Percentiles rank a stretch among this genome's conserved stretches.
These are phyloP conservation scores for Hypoxylon sp. DNA, from an alignment of 2,329 filamentous ascomycete genomes.

Conservation along the genomic window DNA sequence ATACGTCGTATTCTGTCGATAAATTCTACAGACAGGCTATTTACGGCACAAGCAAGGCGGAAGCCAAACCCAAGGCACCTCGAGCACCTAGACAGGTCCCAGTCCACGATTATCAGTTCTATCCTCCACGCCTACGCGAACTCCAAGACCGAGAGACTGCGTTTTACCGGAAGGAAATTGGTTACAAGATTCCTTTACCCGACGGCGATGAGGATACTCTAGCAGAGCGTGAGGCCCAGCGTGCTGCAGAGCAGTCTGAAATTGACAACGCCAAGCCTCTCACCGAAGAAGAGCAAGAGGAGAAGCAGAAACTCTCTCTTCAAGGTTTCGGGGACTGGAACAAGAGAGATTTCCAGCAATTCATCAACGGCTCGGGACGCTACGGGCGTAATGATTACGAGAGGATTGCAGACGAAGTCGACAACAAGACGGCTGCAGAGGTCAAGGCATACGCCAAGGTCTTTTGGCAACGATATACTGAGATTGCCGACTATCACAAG, in stretches of 20 bases:
- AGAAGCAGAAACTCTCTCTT: slow-evolving; percentile 85
- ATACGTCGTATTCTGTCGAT: slow-evolving; percentile 98
- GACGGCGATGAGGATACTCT: slow-evolving; percentile 92
- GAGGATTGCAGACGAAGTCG: slow-evolving; percentile 88
- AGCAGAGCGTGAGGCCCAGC: slow-evolving; percentile 87
- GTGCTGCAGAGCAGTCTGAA: slow-evolving; percentile 87
- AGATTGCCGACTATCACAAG: slow-evolving; percentile 90
- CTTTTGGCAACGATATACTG: slow-evolving; percentile 95
- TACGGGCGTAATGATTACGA: slow-evolving; percentile 90
- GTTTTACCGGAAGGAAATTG: slow-evolving; percentile 95
- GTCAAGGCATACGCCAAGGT: slow-evolving; percentile 93
- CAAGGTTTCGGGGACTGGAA: slow-evolving; percentile 97
- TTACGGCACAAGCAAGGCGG: slow-evolving; percentile 79
- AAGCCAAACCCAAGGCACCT: slow-evolving; percentile 95
- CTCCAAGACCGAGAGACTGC: slow-evolving; percentile 97
- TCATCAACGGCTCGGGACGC: slow-evolving; percentile 94
- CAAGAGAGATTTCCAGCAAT: slow-evolving; percentile 97
- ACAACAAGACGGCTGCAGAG: slow-evolving; percentile 88
- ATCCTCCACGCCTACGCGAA: slow-evolving; percentile 84
- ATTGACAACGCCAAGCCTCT: slow-evolving; percentile 93
- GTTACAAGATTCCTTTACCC: slow-evolving; percentile 90
- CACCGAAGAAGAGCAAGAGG: slow-evolving; percentile 88
- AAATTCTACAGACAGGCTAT: slow-evolving; percentile 97
- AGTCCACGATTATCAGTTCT: slow-evolving; percentile 98
- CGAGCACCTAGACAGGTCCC: slow-evolving; percentile 92